Base-by-base conservation (phyloP, 2,329 filamentous ascomycete species). In the Cladobotryum protrusum region DNA sequence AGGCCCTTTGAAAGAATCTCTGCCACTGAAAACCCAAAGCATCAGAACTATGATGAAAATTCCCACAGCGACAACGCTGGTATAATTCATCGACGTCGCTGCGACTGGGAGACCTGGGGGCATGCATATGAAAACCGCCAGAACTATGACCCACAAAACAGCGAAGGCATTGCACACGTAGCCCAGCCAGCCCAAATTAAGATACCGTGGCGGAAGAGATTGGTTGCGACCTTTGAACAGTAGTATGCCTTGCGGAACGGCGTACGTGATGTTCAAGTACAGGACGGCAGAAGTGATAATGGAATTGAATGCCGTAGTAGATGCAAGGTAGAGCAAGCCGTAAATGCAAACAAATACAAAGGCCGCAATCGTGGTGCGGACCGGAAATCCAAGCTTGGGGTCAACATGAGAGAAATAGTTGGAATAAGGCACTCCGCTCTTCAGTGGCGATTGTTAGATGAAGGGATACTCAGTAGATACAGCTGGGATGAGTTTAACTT, bases 241-340 rank as follows among this genome's bases (percentile, higher is more conserved):
- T 1, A 63, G 47, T 2, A 64, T 57, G 0, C 54, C 56, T 29
- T 65, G 62, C 0, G 63, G 63, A 12, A 65, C 56, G 14, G 57
- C 50, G 4, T 55, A 61, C 1, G 59, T 61, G 0, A 57, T 60
- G 24, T 60, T 56, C 0, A 61, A 47, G 8, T 63, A 63, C 18
- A 63, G 58, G 19, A 63, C 62, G 5, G 58, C 52, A 0, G 59
- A 55, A 45, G 54, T 61, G 42, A 63, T 59, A 58, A 61, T 61
- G 3, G 58, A 53, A 0, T 57, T 53, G 29, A 61, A 61, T 1
- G 63, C 63, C 1, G 62, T 63, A 2, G 58, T 57, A 0, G 61
- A 65, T 3, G 62, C 62, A 1, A 65, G 52, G 42, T 62, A 65
- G 1, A 65, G 60, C 5, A 61, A 48, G 2, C 59, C 62, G 7